These are phyloP conservation scores for Tuber calosporum DNA, from an alignment of 495 filamentous ascomycete genomes.

Conservation along the genomic window DNA sequence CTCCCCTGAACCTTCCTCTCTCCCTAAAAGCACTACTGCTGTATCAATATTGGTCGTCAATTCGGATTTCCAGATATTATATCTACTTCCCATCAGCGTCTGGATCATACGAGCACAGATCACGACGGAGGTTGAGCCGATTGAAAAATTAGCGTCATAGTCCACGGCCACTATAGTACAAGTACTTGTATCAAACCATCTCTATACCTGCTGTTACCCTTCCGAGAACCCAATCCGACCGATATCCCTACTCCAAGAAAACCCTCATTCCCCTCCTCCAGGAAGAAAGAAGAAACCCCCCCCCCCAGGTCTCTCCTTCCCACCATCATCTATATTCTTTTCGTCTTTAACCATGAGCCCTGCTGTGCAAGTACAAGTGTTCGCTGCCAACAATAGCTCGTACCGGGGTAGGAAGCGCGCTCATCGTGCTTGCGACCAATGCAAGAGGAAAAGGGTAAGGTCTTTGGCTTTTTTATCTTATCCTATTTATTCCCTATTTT, in stretches of 20 bases:
- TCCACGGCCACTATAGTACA: too few species aligned
- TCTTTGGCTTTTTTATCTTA: background rate
- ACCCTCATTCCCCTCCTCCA: background rate
- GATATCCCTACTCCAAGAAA: background rate
- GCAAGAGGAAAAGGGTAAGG: constrained; percentile 38
- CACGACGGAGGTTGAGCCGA: too few species aligned
- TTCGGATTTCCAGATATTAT: background rate
- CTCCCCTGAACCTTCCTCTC: background rate
- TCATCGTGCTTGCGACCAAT: constrained; percentile 38
- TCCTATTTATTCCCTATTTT: background rate
- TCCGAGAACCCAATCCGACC: background rate
- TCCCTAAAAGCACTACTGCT: too few species aligned
- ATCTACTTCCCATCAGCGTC: background rate
- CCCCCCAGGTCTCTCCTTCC: constrained; percentile 1
- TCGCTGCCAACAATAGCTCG: constrained; percentile 40
- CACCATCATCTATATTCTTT: constrained; percentile 1
- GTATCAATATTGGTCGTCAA: background rate
- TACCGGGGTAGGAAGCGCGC: constrained; percentile 35
- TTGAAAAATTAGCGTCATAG: background rate
- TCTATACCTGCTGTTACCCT: background rate
- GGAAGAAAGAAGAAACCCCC: background rate
- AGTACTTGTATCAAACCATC: background rate
- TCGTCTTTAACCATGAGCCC: constrained; percentile 16
- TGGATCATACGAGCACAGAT: background rate
- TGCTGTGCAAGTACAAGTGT: constrained; percentile 26